Percentiles rank a stretch among this genome's conserved stretches.
Evolutionary conservation across 2,329 filamentous ascomycete species (phyloP).

Genomic region (Ascocoryne sarcoides): DNA sequence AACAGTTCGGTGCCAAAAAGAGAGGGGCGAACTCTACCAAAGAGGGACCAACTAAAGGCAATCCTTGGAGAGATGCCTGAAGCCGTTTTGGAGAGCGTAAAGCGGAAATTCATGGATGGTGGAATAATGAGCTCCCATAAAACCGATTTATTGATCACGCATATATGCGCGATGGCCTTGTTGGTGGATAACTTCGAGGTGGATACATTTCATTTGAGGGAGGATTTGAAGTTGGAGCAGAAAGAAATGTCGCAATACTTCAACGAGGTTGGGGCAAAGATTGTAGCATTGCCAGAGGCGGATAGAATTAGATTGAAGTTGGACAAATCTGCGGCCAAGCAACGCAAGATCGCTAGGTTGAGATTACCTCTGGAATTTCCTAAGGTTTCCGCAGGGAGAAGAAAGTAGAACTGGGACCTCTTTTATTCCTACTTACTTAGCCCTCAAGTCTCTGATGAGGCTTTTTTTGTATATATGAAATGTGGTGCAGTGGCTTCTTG

Average conservation of each 20-base stretch:
- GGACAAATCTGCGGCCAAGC: slow-evolving; percentile 49
- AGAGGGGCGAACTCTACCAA: slow-evolving; percentile 40
- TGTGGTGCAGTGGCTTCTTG: no score
- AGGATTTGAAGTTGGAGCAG: slow-evolving; percentile 65
- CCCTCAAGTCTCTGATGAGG: no score
- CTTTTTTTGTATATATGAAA: no score
- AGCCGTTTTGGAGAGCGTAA: slow-evolving; percentile 55
- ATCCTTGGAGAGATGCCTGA: slow-evolving; percentile 46
- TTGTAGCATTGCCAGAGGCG: slow-evolving; percentile 38
- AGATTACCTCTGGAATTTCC: slow-evolving; percentile 77
- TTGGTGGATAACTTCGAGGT: slow-evolving; percentile 67
- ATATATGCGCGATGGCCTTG: slow-evolving; percentile 62
- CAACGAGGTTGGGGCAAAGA: slow-evolving; percentile 63
- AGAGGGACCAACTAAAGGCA: slow-evolving; percentile 52
- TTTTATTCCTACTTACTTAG: no score
- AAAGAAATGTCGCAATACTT: slow-evolving; percentile 66
- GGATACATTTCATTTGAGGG: slow-evolving; percentile 58
- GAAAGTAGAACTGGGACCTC: slow-evolving; percentile 11
- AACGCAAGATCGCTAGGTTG: slow-evolving; percentile 61
- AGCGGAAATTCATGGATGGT: slow-evolving; percentile 58
- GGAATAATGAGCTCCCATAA: slow-evolving; percentile 63
- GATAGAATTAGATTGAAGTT: slow-evolving; percentile 44
- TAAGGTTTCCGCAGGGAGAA: slow-evolving; percentile 36
- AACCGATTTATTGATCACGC: slow-evolving; percentile 61
- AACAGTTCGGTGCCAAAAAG: slow-evolving; percentile 38